These are phyloP conservation scores for Graphiopsis chlorocephala DNA, from an alignment of 2,329 filamentous ascomycete species.

Conservation along the genomic window DNA sequence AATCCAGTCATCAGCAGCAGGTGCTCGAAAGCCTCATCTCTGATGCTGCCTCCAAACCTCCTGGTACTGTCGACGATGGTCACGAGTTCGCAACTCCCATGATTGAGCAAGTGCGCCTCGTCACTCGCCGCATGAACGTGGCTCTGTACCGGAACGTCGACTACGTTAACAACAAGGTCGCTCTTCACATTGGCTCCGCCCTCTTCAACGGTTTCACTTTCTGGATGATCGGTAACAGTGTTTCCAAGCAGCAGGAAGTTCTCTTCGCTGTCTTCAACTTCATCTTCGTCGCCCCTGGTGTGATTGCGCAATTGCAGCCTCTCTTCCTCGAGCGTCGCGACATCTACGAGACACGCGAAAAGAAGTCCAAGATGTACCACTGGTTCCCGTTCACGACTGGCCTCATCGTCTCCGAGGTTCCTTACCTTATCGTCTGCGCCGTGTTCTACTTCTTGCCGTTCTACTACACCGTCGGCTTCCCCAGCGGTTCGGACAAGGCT, in stretches of 20 bases:
- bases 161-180: slow-evolving; percentile 64
- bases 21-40: slow-evolving; percentile 43
- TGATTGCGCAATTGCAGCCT: slow-evolving; percentile 59
- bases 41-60: slow-evolving; percentile 35
- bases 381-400: slow-evolving; percentile 70
- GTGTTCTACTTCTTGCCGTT: slow-evolving; percentile 48
- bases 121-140: slow-evolving; percentile 51
- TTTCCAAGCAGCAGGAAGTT: slow-evolving; percentile 37
- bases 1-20: slow-evolving; percentile 17
- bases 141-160: slow-evolving; percentile 65
- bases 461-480: slow-evolving; percentile 43
- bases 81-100: slow-evolving; percentile 46
- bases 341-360: slow-evolving; percentile 59
- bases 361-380: slow-evolving; percentile 68
- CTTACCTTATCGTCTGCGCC: slow-evolving; percentile 61
- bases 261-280: slow-evolving; percentile 37
- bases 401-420: slow-evolving; percentile 69
- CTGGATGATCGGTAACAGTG: slow-evolving; percentile 40
- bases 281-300: slow-evolving; percentile 39
- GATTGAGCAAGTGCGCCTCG: slow-evolving; percentile 40
- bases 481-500: slow-evolving; percentile 43
- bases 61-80: slow-evolving; percentile 41
- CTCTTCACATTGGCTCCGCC: slow-evolving; percentile 51
- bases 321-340: slow-evolving; percentile 58
- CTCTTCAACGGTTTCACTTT: slow-evolving; percentile 52